Evolutionary conservation across 2,329 filamentous ascomycete genomes (phyloP), one percentile per base, ranked within the genome.

Genomic region (Penicillium verrucosum): DNA sequence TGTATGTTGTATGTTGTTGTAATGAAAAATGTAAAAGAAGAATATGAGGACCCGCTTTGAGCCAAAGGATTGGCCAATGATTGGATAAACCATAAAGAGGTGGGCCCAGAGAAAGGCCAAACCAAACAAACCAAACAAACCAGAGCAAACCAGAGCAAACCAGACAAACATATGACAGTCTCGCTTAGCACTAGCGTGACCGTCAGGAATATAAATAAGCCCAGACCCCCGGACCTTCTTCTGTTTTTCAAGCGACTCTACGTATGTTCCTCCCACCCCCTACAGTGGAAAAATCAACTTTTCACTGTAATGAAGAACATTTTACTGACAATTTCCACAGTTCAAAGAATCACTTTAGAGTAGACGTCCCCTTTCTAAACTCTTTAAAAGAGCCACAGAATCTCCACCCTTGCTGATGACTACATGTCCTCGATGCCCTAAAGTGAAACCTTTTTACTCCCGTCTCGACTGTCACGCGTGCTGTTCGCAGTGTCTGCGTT

Each of bases 301-400:
- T 11, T 45, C 58, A 56, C 52, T 62, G 50, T 62, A 56, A 59
- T 57, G 21, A 62, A 58, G 46, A 51, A 57, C 5, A 12, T 46
- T 36, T 55, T 60, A 58, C 63, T 63, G 63, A 70, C 59, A 52
- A 55, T 67, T 65, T 63, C 63, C 74, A 70, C 70, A 78, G 75
- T 78, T 77, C 76, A 78, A 77, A 91, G 89, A 92, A 93, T 93
- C 90, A 90, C 90, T 95, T 96, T 96, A 92, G 92, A 96, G 91
- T 92, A 87, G 83, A 90, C 86, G 86, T 92, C 72, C 89, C 84
- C 82, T 83, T 86, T 90, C 89, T 94, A 88, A 90, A 86, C 88
- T 93, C 85, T 86, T 85, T 84, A 92, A 84, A 89, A 82, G 83
- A 96, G 92, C 89, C 85, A 91, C 89, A 93, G 88, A 91, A 81